Evolutionary conservation across 2,329 filamentous ascomycete species (phyloP), one percentile per base, ranked within the genome.

Genomic region (Aciculosporium take): DNA sequence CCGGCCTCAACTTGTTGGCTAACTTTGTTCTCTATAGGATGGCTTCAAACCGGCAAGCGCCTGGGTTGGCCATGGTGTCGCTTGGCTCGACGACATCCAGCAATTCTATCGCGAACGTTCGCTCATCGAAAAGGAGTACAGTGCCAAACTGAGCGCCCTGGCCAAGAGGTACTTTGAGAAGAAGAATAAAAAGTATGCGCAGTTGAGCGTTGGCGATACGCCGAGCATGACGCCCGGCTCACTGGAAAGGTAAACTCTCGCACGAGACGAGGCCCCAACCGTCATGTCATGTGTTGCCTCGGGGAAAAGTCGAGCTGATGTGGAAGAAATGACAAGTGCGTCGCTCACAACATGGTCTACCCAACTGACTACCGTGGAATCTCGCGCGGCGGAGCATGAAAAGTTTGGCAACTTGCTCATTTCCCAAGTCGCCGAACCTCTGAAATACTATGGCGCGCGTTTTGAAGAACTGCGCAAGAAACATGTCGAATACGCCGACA

Each of bases 111-210:
- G 91, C 49, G 91, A 98, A 63, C 78, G 93, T 44, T 85, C 86
- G 57, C 78, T 69, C 28, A 94, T 98, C 59, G 91, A 98, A 66
- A 95, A 94, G 65, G 93, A 98, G 60, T 96, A 98, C 61, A 83
- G 85, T 53, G 74, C 81, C 48, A 96, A 89, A 63, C 77, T 98
- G 49, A 83, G 76, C 51, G 79, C 78, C 2, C 69, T 98, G 39
- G 91, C 89, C 42, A 94, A 91, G 68, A 95, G 91, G 61, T 96
- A 95, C 67, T 91, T 86, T 57, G 93, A 98, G 56, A 93, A 93
- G 69, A 98, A 96, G 69, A 79, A 84, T 36, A 87, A 81, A 63
- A 95, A 91, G 66, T 81, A 82, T 33, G 82, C 86, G 51, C 81
- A 72, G 53, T 63, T 98, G 52, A 95, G 88, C 58, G 91, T 96